Evolutionary conservation across 306 rosid species (phyloP).

Genomic region (Styphnolobium japonicum): DNA sequence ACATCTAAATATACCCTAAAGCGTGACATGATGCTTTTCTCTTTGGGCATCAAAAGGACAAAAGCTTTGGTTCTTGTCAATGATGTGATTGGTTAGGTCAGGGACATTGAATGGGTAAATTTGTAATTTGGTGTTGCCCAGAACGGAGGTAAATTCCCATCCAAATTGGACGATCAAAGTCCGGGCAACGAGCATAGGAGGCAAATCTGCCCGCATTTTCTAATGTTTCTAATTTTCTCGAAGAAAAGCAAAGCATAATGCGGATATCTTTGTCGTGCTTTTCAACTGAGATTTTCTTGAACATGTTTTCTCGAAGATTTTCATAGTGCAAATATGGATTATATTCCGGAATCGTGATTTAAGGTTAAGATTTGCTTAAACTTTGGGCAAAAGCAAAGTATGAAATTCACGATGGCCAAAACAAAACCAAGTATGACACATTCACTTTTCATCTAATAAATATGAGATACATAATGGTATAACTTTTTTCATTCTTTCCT

Average conservation of each 20-base stretch:
- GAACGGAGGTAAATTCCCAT: background rate
- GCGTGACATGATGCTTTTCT: background rate
- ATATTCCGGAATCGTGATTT: background rate
- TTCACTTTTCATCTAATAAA: background rate
- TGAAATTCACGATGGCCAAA: too few relatives aligned
- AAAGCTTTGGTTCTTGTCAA: background rate
- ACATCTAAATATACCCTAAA: too few relatives aligned
- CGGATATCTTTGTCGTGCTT: conserved; percentile 22
- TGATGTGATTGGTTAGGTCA: background rate
- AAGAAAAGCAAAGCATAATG: conserved; percentile 39
- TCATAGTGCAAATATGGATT: background rate
- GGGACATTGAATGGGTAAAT: conserved; percentile 1
- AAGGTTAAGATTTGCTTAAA: background rate
- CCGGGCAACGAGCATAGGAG: conserved; percentile 21
- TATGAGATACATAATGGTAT: background rate
- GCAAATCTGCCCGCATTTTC: conserved; percentile 26
- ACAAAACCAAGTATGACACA: background rate
- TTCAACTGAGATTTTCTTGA: conserved; percentile 18
- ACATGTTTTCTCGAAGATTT: background rate
- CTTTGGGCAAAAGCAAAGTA: background rate
- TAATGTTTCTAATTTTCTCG: background rate
- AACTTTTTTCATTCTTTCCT: background rate
- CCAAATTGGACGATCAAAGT: background rate
- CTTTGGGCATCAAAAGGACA: conserved; percentile 9
- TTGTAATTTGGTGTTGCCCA: background rate